Evolutionary conservation across 2,329 filamentous ascomycete species (phyloP).

Genomic region (Colletotrichum sp.): DNA sequence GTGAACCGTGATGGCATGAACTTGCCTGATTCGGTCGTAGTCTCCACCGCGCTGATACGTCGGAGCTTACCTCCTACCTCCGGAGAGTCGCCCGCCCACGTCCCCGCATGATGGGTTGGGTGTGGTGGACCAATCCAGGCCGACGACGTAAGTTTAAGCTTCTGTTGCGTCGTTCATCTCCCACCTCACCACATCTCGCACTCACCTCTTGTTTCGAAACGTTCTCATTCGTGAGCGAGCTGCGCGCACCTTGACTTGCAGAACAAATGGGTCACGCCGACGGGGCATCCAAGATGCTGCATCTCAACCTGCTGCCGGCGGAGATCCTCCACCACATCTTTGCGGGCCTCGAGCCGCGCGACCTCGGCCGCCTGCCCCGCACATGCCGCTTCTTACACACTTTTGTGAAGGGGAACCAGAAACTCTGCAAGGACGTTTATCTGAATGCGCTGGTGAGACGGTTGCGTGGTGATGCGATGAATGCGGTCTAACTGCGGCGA

Average conservation of each 20-base stretch:
- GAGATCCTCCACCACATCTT: conserved; percentile 71
- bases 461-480: background rate
- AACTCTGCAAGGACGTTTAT: conserved; percentile 69
- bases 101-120: background rate
- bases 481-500: background rate
- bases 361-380: conserved; percentile 56
- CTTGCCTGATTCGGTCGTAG: background rate
- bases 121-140: background rate
- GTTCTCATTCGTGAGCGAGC: background rate
- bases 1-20: conserved; percentile 1
- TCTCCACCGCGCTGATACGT: conserved; percentile 11
- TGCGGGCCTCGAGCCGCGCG: conserved; percentile 56
- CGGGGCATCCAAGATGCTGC: background rate
- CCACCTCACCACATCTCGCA: background rate
- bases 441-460: conserved; percentile 55
- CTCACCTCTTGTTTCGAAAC: background rate
- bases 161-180: background rate
- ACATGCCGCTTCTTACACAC: conserved; percentile 58
- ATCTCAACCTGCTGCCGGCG: conserved; percentile 49
- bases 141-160: conserved; percentile 14
- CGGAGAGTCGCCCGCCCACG: background rate
- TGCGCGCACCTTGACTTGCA: background rate
- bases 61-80: conserved; percentile 4
- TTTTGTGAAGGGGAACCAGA: conserved; percentile 61
- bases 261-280: background rate